phyloP scores from a whole-genome alignment of 805 yeast species.

The Wickerhamomyces chambardii region DNA sequence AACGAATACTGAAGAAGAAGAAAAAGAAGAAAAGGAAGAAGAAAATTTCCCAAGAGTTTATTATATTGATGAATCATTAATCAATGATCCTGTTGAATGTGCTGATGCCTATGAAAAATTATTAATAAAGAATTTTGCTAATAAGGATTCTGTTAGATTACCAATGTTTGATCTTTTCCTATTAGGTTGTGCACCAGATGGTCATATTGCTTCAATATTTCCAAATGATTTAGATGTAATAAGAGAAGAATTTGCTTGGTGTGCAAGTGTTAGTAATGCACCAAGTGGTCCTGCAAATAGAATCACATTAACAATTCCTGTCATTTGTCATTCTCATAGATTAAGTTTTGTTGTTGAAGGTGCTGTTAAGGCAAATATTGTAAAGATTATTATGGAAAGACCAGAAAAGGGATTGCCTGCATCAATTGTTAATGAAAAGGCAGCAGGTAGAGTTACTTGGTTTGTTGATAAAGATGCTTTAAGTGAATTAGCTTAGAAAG shows the following conservation, averaged over 20 bases:
- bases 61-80: conserved; percentile 72
- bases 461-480: conserved; percentile 93
- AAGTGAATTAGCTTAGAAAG: conserved; percentile 38
- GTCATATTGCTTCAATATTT: conserved; percentile 94
- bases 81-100: conserved; percentile 80
- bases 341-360: conserved; percentile 97
- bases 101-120: conserved; percentile 90
- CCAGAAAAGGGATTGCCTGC: conserved; percentile 96
- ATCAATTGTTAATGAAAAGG: conserved; percentile 86
- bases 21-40: too few relatives aligned
- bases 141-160: conserved; percentile 89
- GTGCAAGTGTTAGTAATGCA: conserved; percentile 84
- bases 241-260: conserved; percentile 92
- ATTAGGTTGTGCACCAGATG: conserved; percentile 98
- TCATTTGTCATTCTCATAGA: conserved; percentile 85
- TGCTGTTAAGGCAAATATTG: conserved; percentile 86
- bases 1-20: too few relatives aligned
- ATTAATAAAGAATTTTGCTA: conserved; percentile 85
- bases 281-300: conserved; percentile 84
- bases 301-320: conserved; percentile 89
- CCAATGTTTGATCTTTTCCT: conserved; percentile 90
- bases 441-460: conserved; percentile 97
- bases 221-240: conserved; percentile 80
- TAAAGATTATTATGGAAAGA: conserved; percentile 88
- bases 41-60: conserved; percentile 53